phyloP scores from a whole-genome alignment of 306 rosid species.

The Dryas alaskensis region DNA sequence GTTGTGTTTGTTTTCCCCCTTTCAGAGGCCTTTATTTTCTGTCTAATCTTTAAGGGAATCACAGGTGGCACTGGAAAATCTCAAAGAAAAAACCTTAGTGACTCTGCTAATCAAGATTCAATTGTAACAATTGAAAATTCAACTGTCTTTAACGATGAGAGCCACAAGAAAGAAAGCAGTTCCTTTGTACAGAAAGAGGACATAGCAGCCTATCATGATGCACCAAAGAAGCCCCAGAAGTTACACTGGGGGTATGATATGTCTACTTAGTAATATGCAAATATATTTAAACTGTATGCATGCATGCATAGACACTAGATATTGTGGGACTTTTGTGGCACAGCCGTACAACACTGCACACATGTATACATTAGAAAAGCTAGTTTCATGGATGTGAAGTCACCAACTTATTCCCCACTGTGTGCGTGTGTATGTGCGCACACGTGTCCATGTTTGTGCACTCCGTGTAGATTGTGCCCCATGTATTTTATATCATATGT shows the following conservation, averaged over 20 bases:
- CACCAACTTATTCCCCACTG: no score
- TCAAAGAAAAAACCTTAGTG: slow-evolving; percentile 11
- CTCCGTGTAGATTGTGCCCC: background rate
- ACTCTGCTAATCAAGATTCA: slow-evolving; percentile 28
- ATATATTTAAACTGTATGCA: background rate
- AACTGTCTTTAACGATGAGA: slow-evolving; percentile 20
- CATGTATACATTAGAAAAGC: background rate
- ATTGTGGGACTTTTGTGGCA: background rate
- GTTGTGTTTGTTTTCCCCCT: background rate
- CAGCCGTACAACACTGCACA: no score
- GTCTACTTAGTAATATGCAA: background rate
- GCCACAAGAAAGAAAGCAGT: slow-evolving; percentile 16
- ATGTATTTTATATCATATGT: background rate
- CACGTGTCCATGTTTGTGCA: no score
- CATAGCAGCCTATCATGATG: background rate
- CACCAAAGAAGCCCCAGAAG: slow-evolving; percentile 50
- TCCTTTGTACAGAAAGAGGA: slow-evolving; percentile 28
- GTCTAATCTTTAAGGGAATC: slow-evolving; percentile 6
- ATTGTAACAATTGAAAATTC: slow-evolving; percentile 28
- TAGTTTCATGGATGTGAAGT: background rate
- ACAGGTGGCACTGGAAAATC: slow-evolving; percentile 36
- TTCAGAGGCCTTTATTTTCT: background rate
- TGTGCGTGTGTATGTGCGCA: no score
- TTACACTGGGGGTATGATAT: slow-evolving; percentile 76
- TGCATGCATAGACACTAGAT: background rate